phyloP scores from a whole-genome alignment of 371 early-diverging fungal species.

The Coemansia sp. region DNA sequence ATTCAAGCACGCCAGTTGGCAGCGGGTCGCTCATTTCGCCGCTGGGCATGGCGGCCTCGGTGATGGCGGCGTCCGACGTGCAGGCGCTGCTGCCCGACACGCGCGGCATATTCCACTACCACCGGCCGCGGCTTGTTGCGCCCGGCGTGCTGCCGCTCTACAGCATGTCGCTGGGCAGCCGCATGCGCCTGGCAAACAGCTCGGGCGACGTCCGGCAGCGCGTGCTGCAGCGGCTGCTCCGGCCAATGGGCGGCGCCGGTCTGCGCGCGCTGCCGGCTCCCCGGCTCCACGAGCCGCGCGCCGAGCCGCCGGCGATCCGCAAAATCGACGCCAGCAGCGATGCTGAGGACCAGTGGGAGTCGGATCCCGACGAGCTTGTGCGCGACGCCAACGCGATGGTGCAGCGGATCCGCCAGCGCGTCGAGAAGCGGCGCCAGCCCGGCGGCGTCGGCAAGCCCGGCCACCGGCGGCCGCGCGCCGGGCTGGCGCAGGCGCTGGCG shows the following conservation, averaged over 20 bases:
- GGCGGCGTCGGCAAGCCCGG: neutral
- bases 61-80: neutral
- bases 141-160: neutral
- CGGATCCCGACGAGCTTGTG: slow-evolving; percentile 23
- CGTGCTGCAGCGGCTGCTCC: neutral
- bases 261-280: neutral
- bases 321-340: neutral
- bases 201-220: neutral
- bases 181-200: too few relatives aligned
- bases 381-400: slow-evolving; percentile 10
- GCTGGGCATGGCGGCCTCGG: slow-evolving; percentile 21
- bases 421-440: neutral
- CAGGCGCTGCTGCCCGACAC: slow-evolving; percentile 31
- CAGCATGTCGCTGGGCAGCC: neutral
- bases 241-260: neutral
- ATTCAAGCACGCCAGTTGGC: neutral
- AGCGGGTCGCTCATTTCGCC: slow-evolving; percentile 15
- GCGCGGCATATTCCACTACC: slow-evolving; percentile 34
- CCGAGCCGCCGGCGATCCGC: neutral
- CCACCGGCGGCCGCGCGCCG: neutral
- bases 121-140: slow-evolving; percentile 14
- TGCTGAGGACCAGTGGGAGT: slow-evolving; percentile 26
- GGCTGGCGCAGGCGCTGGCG: slow-evolving; percentile 17
- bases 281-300: neutral
- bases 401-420: slow-evolving; percentile 18